A percentile compares a stretch with the other conserved stretches of the same genome.
Conservation (phyloP, 208 protist species). For the Leishmania lainsoni region DNA sequence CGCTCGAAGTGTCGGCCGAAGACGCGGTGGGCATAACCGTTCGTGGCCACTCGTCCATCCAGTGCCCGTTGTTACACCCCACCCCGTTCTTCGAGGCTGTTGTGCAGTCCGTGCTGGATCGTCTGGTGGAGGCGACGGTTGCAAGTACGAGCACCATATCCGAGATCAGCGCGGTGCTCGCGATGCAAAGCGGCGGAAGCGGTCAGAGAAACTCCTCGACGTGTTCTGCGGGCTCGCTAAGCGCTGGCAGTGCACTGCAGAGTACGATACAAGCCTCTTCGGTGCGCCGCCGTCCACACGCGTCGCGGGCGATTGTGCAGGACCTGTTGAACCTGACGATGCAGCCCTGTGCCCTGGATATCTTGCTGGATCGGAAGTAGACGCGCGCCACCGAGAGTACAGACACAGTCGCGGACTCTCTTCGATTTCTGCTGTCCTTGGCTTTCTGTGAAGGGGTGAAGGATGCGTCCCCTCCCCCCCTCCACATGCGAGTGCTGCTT, state of each 20-base stretch:
- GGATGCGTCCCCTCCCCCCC: neutral
- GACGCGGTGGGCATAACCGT: constrained; percentile 73
- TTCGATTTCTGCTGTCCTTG: neutral
- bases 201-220: neutral
- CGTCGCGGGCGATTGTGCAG: constrained; percentile 52
- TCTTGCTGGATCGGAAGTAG: constrained; percentile 63
- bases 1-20: constrained; percentile 50
- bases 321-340: constrained; percentile 77
- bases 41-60: constrained; percentile 62
- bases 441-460: neutral
- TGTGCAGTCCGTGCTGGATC: constrained; percentile 67
- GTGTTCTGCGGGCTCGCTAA: neutral
- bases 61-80: constrained; percentile 50
- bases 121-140: constrained; percentile 62
- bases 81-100: constrained; percentile 55
- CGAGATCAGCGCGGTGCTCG: constrained; percentile 33
- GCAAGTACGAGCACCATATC: constrained; percentile 36
- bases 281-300: constrained; percentile 20
- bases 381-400: neutral
- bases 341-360: constrained; percentile 72
- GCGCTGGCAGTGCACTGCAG: neutral
- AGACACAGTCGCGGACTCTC: no score
- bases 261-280: constrained; percentile 1
- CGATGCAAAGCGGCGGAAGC: constrained; percentile 5
- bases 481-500: neutral